Conservation (phyloP, 306 rosid species). For the Pyrus bretschneideri region DNA sequence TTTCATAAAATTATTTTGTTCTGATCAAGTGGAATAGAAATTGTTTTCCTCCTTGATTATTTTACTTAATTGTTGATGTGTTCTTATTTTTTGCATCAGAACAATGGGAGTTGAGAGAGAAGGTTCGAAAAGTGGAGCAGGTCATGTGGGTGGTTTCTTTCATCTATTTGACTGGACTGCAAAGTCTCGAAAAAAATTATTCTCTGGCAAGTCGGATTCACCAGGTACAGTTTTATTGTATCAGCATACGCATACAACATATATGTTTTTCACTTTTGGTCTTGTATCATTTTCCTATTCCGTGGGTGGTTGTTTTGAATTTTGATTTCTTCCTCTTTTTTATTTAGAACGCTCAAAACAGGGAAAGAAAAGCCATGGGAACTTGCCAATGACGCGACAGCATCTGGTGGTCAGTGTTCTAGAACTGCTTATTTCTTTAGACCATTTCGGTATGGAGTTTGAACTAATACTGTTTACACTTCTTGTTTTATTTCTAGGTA, state of each 20-base stretch:
- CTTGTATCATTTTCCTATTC: constrained; percentile 1
- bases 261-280: background rate
- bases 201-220: constrained; percentile 53
- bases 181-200: constrained; percentile 79
- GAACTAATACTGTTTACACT: constrained; percentile 4
- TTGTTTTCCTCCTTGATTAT: constrained; percentile 7
- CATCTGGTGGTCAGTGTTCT: constrained; percentile 36
- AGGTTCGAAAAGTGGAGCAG: constrained; percentile 51
- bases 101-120: constrained; percentile 83
- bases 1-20: background rate
- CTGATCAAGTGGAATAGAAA: constrained; percentile 23
- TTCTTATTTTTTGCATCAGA: constrained; percentile 21
- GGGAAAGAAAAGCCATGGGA: constrained; percentile 43
- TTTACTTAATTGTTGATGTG: constrained; percentile 26
- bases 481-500: constrained; percentile 30
- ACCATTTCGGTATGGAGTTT: background rate
- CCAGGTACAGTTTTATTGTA: constrained; percentile 38
- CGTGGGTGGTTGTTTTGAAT: constrained; percentile 7
- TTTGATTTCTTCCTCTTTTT: constrained; percentile 5
- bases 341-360: constrained; percentile 42
- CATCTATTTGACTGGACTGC: constrained; percentile 90
- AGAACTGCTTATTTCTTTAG: constrained; percentile 10
- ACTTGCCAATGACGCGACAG: constrained; percentile 36
- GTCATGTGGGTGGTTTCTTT: constrained; percentile 73
- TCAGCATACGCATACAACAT: background rate